These are phyloP conservation scores for Trametes gibbosa DNA, from an alignment of 768 basidiomycete genomes.

Conservation along the genomic window DNA sequence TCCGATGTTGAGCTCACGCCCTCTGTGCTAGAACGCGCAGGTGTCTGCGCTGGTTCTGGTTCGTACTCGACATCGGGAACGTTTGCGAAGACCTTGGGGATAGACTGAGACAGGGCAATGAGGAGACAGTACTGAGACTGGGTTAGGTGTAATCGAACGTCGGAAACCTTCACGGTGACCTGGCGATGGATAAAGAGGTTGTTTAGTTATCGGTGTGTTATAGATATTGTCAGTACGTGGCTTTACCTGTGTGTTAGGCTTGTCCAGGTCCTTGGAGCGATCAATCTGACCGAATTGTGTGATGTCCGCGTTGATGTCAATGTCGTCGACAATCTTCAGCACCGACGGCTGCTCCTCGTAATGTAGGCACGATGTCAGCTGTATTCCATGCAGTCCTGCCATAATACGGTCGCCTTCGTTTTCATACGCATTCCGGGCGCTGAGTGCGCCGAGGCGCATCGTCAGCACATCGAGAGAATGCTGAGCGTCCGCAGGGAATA, in stretches of 20 bases:
- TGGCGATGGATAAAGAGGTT: slow-evolving; percentile 28
- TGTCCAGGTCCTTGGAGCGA: slow-evolving; percentile 44
- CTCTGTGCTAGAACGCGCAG: slow-evolving; percentile 9
- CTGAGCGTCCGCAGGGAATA: slow-evolving; percentile 73
- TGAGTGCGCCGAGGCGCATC: slow-evolving; percentile 86
- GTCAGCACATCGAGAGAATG: slow-evolving; percentile 66
- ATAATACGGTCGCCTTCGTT: slow-evolving; percentile 53
- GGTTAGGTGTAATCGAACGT: slow-evolving; percentile 80
- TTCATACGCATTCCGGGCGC: slow-evolving; percentile 73
- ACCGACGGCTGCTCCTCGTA: slow-evolving; percentile 45
- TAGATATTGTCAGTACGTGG: no score
- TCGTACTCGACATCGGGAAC: slow-evolving; percentile 36
- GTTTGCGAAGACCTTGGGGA: slow-evolving; percentile 61
- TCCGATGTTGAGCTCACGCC: slow-evolving; percentile 12
- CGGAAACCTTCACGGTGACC: slow-evolving; percentile 74
- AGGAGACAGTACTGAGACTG: slow-evolving; percentile 79
- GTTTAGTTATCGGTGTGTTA: not conserved
- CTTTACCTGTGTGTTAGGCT: slow-evolving; percentile 74
- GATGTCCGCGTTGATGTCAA: slow-evolving; percentile 68
- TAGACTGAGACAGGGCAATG: slow-evolving; percentile 60
- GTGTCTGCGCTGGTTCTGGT: not conserved
- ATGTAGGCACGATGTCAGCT: slow-evolving; percentile 67
- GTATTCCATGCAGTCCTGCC: slow-evolving; percentile 81
- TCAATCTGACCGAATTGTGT: slow-evolving; percentile 60
- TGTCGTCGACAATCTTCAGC: slow-evolving; percentile 91